Conservation (phyloP, 148 eudicot genomes). For the Drosera capensis region DNA sequence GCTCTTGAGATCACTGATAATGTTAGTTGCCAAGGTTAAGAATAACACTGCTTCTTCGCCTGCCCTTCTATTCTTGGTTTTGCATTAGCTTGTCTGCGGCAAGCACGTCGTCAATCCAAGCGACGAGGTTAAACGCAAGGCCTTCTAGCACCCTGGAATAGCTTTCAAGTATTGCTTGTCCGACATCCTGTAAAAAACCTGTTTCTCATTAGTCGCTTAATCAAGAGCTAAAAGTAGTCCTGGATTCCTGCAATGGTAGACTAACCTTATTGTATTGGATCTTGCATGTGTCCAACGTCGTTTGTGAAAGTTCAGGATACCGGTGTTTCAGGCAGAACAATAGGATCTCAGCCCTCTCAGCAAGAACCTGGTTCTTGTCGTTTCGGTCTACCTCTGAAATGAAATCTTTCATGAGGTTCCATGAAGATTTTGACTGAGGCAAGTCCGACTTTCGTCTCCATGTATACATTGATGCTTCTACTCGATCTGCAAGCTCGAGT, state of each 20-base stretch:
- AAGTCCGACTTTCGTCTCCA: conserved; percentile 73
- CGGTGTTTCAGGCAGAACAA: conserved; percentile 67
- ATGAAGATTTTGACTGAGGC: conserved; percentile 57
- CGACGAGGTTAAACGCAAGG: conserved; percentile 60
- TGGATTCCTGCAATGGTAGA: neutral
- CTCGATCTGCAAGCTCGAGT: conserved; percentile 77
- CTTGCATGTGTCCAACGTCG: conserved; percentile 83
- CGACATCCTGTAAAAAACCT: conserved; percentile 58
- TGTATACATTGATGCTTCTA: conserved; percentile 72
- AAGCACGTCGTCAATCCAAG: conserved; percentile 79
- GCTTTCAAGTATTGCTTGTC: conserved; percentile 85
- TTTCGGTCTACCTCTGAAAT: conserved; percentile 42
- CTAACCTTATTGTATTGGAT: conserved; percentile 75
- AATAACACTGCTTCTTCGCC: no score
- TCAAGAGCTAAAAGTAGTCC: neutral
- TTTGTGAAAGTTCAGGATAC: conserved; percentile 87
- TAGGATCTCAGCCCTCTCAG: conserved; percentile 62
- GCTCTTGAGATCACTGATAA: no score
- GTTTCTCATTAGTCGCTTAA: neutral
- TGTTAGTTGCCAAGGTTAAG: no score
- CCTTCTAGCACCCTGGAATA: conserved; percentile 95
- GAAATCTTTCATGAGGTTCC: conserved; percentile 59
- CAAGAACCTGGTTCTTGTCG: conserved; percentile 64
- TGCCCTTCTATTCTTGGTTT: neutral
- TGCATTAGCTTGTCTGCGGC: neutral